Percentiles rank a stretch among this genome's conserved stretches.
phyloP scores from a whole-genome alignment of 768 basidiomycete species.

The Termitomyces sp. region DNA sequence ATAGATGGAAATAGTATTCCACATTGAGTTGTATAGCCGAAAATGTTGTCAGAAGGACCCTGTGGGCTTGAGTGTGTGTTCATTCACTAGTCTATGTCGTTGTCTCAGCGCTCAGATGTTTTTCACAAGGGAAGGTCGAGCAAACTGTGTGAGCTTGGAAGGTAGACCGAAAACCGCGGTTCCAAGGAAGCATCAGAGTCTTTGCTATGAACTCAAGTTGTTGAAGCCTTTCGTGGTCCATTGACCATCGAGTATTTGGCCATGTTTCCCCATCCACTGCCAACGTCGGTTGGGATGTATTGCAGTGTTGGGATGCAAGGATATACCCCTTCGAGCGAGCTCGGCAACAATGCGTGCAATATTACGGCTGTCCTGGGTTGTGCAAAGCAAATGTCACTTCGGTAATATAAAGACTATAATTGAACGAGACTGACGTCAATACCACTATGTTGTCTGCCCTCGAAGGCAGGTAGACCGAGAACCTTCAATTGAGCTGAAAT shows the following conservation, averaged over 20 bases:
- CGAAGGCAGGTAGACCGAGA: conserved; percentile 69
- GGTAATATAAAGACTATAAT: conserved; percentile 9
- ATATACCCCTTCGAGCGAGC: conserved; percentile 63
- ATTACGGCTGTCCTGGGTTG: conserved; percentile 78
- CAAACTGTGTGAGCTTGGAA: too few species aligned
- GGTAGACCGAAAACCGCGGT: background rate
- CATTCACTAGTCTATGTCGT: background rate
- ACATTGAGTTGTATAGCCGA: background rate
- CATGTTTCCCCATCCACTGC: conserved; percentile 82
- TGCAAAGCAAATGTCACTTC: conserved; percentile 10
- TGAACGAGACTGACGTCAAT: conserved; percentile 65
- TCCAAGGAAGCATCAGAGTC: background rate
- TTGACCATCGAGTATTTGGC: conserved; percentile 53
- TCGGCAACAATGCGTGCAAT: conserved; percentile 76
- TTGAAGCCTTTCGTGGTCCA: background rate
- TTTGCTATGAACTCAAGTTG: background rate
- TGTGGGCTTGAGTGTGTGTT: background rate
- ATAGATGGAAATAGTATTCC: background rate
- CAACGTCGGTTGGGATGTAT: conserved; percentile 64
- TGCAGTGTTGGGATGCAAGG: conserved; percentile 67
- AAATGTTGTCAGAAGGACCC: background rate
- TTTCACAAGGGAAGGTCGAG: background rate
- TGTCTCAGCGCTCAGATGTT: background rate
- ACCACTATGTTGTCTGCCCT: conserved; percentile 83
- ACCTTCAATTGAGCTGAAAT: conserved; percentile 69